A percentile compares a stretch with the other conserved stretches of the same genome.
These are phyloP conservation scores for Alternaria triticina DNA, from an alignment of 2,329 filamentous ascomycete genomes.

Conservation along the genomic window DNA sequence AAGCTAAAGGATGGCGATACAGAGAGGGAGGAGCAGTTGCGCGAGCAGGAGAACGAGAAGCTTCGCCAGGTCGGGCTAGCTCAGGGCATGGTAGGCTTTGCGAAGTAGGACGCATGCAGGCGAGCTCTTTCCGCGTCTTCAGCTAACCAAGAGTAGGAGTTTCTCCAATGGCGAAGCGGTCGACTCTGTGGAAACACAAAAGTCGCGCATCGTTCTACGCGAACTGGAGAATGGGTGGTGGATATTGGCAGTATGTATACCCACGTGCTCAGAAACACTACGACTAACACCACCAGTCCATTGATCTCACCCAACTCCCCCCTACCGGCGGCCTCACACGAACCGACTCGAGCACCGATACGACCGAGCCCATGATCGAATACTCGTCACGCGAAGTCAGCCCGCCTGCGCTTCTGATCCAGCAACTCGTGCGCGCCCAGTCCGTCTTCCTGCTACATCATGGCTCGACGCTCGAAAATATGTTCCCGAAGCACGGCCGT, in stretches of 20 bases:
- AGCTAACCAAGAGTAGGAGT: slow-evolving; percentile 58
- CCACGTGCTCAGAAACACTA: background rate
- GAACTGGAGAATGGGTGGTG: slow-evolving; percentile 94
- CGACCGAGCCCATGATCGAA: slow-evolving; percentile 61
- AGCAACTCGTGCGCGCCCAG: slow-evolving; percentile 84
- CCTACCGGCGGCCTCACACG: slow-evolving; percentile 47
- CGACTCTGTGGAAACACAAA: slow-evolving; percentile 90
- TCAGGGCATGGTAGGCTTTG: slow-evolving; percentile 95
- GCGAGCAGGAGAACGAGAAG: slow-evolving; percentile 80
- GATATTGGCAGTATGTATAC: slow-evolving; percentile 78
- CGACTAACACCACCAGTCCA: slow-evolving; percentile 60
- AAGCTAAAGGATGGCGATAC: slow-evolving; percentile 35
- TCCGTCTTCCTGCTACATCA: slow-evolving; percentile 88
- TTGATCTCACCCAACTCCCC: slow-evolving; percentile 80
- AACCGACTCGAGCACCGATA: slow-evolving; percentile 19
- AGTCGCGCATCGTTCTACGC: slow-evolving; percentile 80
- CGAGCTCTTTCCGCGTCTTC: background rate
- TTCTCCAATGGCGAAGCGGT: slow-evolving; percentile 81
- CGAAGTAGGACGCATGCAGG: slow-evolving; percentile 53
- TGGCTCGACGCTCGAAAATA: slow-evolving; percentile 71
- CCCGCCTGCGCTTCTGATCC: slow-evolving; percentile 75
- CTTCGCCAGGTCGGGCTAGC: slow-evolving; percentile 93
- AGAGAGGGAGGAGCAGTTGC: slow-evolving; percentile 46
- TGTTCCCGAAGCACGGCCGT: slow-evolving; percentile 71
- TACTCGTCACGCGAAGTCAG: slow-evolving; percentile 92